Evolutionary conservation across 257 asterid species (phyloP), one percentile per base, ranked within the genome.

Genomic region (Prunella vulgaris): DNA sequence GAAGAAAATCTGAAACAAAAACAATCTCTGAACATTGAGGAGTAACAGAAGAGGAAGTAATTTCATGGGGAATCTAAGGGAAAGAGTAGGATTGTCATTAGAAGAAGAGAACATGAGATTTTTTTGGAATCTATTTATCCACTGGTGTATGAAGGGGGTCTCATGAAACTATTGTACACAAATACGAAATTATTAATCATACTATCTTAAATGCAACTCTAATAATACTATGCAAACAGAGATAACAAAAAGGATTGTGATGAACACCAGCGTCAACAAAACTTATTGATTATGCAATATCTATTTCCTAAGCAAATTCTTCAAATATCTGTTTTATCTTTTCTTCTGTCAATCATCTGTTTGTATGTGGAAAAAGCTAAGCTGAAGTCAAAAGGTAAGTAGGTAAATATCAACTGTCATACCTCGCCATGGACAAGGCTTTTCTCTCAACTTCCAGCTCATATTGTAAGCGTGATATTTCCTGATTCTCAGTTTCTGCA

Each of bases 371-470:
- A 66, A n/a, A n/a, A 68, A 35, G 65, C 56, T 28, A 64, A 13
- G 73, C 61, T 61, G 42, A 46, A 22, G 44, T 62, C 35, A 52
- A 68, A 79, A 76, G 42, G 37, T 42, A 68, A 66, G 60, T 60
- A 76, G 42, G 42, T 35, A 70, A 71, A 44, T 63, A 79, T 60
- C 24, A 58, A 64, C 32, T 71, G 53, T 42, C 79, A 83, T 68
- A 91, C 98, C 97, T 81, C 44, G 97, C 97, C 89, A 94, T 84
- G 72, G 93, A 84, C 76, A 94, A 81, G 57, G 99, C 99, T 84
- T 94, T 94, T 51, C 95, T 86, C 81, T 94, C 99, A 46, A 94
- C 96, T 85, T 91, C 96, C 78, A 94, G 90, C 90, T 94, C 97
- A 70, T 89, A 84, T 49, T 87, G 99, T 56, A 94, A 82, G 62